Evolutionary conservation across 257 asterid genomes (phyloP), one percentile per base, ranked within the genome.

Genomic region (Handroanthus guayacan): DNA sequence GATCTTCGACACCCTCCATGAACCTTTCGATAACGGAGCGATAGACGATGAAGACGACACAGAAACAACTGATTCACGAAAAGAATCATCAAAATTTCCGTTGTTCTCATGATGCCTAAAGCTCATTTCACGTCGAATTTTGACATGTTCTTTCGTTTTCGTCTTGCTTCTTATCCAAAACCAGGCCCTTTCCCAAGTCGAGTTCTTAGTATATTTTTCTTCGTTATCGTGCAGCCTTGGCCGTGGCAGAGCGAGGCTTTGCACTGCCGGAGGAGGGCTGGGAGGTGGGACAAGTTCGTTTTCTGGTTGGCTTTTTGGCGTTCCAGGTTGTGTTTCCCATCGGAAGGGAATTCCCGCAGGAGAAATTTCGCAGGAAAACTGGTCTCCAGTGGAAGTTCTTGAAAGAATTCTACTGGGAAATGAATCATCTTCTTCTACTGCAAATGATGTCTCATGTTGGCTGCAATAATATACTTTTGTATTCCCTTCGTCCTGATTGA

Each of bases 321-420:
- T 86, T 9, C 90, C 90, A 0, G 90, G 89, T 7, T 81, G 86
- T 78, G 12, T 74, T 74, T 86, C 89, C 87, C 89, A 81, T 12
- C 57, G n/a, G 74, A 86, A 86, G 5, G 89, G 89, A 16, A 81
- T 31, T 9, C 80, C 81, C 14, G 71, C 78, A 5, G 80, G 69
- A 4, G 81, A 14, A 31, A 43, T 17, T 5, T 61, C 86, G 3
- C 80, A 83, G 7, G 91, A 89, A 20, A 75, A 84, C 20, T 75
- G 84, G 2, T 84, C 90, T 31, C 73, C 72, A 0, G 89, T 50
- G 8, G 96, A 84, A 54, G 64, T 80, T 74, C 87, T 76, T 25
- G 89, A 72, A 2, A 83, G 86, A 9, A 85, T 78, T 75, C 80
- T 85, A 48, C 82, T 82, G 12, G 78, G 75, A 3, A 75, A 62